Base-by-base conservation (phyloP, 106 monocot genomes). In the Phalaenopsis aphrodite region DNA sequence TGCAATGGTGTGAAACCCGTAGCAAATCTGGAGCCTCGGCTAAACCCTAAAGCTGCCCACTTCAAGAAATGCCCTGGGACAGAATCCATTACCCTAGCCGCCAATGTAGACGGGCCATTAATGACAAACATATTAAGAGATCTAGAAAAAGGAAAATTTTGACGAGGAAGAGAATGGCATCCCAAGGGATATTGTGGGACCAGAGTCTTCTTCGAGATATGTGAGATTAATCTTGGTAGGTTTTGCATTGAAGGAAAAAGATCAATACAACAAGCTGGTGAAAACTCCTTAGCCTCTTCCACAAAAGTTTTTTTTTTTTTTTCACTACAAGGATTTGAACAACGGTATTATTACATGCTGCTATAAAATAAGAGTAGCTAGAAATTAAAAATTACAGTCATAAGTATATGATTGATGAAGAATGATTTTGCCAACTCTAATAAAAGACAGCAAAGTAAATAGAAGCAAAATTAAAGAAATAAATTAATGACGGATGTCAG, bases 1-100 rank as follows among this genome's bases (percentile, higher is more conserved):
- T 91, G 47, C 61, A 96, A 84, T n/a, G 96, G 93, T 12, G 89
- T 75, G 87, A 93, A 96, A 5, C 96, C 96, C 67, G 87, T 84
- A 82, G 96, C 91, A 84, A 96, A 96, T 69, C 57, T 81, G 38
- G 91, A 94, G 8, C 84, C 82, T 58, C 91, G 48, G 61, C 61
- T 58, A 76, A 76, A 86, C 3, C 87, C 88, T 18, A 81, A 77
- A 45, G 86, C 84, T 16, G 75, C 42, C 77, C 87, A 86, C 76
- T 66, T 77, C 36, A 73, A 48, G 80, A 85, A 87, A 49, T 76
- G 2, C 5, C 76, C 21, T 30, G 48, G 24, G 24, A 74, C 43
- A 18, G 74, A 74, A 42, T 74, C 74, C 42, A 12, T 1, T 74
- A 7, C 43, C 45, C 74, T 43, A 74, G 5, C 17, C 74, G 12